Base-by-base conservation (phyloP, 169 alveolate genomes). In the Cryptosporidium baileyi region DNA sequence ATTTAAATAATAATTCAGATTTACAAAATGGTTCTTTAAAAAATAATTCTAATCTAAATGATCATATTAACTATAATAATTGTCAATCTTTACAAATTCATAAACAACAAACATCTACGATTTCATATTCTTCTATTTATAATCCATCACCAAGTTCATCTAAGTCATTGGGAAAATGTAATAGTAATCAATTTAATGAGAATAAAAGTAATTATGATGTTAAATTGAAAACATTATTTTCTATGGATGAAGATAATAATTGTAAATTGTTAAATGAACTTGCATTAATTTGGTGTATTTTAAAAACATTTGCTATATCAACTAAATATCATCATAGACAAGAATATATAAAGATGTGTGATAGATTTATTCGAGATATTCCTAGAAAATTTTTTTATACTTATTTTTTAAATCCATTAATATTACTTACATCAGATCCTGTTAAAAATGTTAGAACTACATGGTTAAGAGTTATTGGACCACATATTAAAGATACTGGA, bases 251-350 rank as follows among this genome's bases (percentile, higher is more conserved):
- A 52, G 36, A 52, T 22, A 41, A 61, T 1, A 41, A 30, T 15
- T 52, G 51, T 32, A 36, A 34, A 41, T 30, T 74, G 15, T 6
- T 54, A 1, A 74, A 57, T 57, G 85, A 74, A 43, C 45, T 74
- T 6, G 65, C 85, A 15, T 67, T 74, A 3, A 74, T 74, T 54
- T 74, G 85, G 85, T 74, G 85, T 32, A 74, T 74, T 22, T 59
- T 74, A n/a, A 74, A 54, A 19, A 54, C 85, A 2, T 74, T 54
- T 57, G 85, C 85, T 28, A 74, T 74, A 1, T 74, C 85, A 13
- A 19, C 85, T 34, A 74, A 74, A 15, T 74, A 74, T 17, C 60
- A 74, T n/a, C 85, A 74, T 43, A 74, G 85, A 51, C 85, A 74
- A 74, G 85, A 74, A 30, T 74, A 51, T 34, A 57, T 74, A 4